phyloP scores from a whole-genome alignment of 345 rosid genomes.

The Corymbia maculata region DNA sequence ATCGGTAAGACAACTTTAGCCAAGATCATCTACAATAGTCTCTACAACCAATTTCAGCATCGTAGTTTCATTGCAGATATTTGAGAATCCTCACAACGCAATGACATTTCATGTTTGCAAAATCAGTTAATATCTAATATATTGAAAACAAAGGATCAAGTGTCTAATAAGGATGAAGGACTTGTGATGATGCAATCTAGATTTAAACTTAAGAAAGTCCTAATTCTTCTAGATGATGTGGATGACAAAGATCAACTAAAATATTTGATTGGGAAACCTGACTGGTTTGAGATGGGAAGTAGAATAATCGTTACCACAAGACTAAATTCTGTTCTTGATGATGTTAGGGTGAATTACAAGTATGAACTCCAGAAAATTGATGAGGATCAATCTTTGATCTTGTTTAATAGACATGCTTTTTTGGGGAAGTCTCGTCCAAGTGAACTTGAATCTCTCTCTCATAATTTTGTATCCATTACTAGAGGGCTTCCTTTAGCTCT shows the following conservation, averaged over 20 bases:
- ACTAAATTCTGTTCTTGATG: not conserved
- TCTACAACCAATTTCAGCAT: no score
- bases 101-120: no score
- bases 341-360: no score
- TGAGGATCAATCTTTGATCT: not conserved
- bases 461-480: no score
- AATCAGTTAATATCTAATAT: no score
- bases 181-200: not conserved
- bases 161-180: not conserved
- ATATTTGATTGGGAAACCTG: not conserved
- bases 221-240: conserved; percentile 1
- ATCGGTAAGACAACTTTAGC: no score
- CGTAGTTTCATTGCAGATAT: no score
- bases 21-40: no score
- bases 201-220: not conserved
- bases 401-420: not conserved
- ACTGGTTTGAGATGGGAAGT: not conserved
- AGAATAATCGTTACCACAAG: not conserved
- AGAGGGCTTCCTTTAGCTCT: not conserved
- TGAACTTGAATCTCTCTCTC: not conserved
- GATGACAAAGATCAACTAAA: not conserved
- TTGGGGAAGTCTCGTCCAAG: accelerated
- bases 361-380: not conserved
- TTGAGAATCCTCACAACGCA: no score
- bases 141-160: no score